A percentile compares a stretch with the other conserved stretches of the same genome.
Conservation (phyloP, 2,329 filamentous ascomycete species). For the Trichoderma polysporum region DNA sequence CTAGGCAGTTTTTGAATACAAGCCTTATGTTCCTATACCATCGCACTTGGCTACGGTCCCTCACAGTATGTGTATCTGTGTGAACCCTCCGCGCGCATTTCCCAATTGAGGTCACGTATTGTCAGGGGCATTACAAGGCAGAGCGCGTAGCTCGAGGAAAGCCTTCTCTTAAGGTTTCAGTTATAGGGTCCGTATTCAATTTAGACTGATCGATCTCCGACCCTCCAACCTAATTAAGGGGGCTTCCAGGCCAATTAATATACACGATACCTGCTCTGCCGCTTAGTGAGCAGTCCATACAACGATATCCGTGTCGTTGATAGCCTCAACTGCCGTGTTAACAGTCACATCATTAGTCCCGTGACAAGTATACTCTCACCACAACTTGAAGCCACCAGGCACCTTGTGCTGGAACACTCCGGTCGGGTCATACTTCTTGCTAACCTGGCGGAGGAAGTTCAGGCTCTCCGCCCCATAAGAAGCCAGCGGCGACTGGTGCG, state of each 20-base stretch:
- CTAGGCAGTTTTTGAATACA: too few species aligned
- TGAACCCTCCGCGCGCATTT: too few species aligned
- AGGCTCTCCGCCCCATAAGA: background rate
- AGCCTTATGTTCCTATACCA: too few species aligned
- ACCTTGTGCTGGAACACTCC: slow-evolving; percentile 34
- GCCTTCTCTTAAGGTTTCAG: background rate
- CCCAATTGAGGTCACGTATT: too few species aligned
- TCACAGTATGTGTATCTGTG: too few species aligned
- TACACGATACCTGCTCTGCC: background rate
- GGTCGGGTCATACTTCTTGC: slow-evolving; percentile 34
- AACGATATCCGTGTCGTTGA: background rate
- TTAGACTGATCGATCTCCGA: too few species aligned
- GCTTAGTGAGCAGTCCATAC: background rate
- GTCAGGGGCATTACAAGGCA: background rate
- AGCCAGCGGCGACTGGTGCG: background rate
- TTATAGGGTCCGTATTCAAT: background rate
- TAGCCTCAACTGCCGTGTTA: background rate
- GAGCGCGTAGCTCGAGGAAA: background rate
- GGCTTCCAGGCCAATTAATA: background rate
- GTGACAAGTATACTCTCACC: background rate
- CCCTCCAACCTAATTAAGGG: background rate
- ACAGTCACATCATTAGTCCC: background rate
- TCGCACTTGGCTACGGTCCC: too few species aligned
- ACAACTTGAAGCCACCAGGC: slow-evolving; percentile 38
- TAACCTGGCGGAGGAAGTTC: slow-evolving; percentile 22